Conservation (phyloP, 345 rosid genomes). For the Pistacia vera region DNA sequence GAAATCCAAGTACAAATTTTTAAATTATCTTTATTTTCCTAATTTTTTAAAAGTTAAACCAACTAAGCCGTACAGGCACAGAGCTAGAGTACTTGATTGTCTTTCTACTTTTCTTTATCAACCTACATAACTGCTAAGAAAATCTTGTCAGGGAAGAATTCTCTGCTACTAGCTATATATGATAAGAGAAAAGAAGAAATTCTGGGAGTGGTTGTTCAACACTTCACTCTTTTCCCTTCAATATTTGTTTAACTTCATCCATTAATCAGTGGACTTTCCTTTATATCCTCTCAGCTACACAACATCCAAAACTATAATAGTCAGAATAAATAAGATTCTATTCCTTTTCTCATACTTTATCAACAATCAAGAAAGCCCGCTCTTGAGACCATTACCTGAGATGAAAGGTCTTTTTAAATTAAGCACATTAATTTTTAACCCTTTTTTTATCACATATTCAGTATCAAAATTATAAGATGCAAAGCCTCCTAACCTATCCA, state of each 20-base stretch:
- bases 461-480: conserved; percentile 4
- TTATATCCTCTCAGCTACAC: background rate
- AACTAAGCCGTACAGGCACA: background rate
- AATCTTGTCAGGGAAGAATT: background rate
- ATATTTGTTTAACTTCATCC: background rate
- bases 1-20: background rate
- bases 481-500: background rate
- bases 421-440: background rate
- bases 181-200: background rate
- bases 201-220: background rate
- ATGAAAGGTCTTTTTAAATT: too few relatives aligned
- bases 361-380: background rate
- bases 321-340: background rate
- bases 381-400: too few relatives aligned
- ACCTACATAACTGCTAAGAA: background rate
- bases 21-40: background rate
- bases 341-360: background rate
- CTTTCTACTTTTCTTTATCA: background rate
- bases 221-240: background rate
- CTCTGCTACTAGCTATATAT: background rate
- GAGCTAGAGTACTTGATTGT: background rate
- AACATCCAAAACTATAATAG: background rate
- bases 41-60: background rate
- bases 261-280: background rate
- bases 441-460: background rate